Base-by-base conservation (phyloP, 2,329 filamentous ascomycete species). In the Ophiostoma quercus region DNA sequence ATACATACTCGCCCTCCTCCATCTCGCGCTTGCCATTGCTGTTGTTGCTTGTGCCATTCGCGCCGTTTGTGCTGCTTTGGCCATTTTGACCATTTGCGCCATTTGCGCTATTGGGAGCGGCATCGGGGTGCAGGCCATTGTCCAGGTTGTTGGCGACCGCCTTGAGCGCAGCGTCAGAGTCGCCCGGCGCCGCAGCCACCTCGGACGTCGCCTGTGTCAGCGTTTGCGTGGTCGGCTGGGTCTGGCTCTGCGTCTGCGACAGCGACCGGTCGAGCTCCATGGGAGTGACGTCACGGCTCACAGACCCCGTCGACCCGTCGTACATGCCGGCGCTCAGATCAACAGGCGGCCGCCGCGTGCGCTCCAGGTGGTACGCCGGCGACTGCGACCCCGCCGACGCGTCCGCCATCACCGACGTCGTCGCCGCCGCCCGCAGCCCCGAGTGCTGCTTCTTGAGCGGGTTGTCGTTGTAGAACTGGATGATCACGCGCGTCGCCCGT, bases 401-500 rank as follows among this genome's bases (percentile, higher is more conserved):
- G 32, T 29, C 51, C 2, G 67, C 67, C 29, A 51, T 43, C 25
- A 51, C 19, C 34, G 67, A 51, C 12, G 67, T 12, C 37, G 67
- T 51, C 6, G 43, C 67, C 11, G 67, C 67, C 1, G 47, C 51
- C n/a, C 67, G 41, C 43, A 51, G 25, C 19, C 47, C 67, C 3
- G 51, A 22, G 47, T 71, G 67, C 65, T 84, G 81, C 77, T 87
- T 87, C 73, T 82, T 81, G 70, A 88, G 80, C 66, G 87, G 87
- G 77, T 89, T 90, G 77, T 90, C 87, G 60, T 79, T 81, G 77
- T 88, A 90, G 75, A 89, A 89, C 72, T 86, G 87, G 47, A 88
- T 86, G 83, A 97, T 90, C 69, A 92, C 84, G 69, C 90, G 88
- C 74, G 94, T 91, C 3, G 92, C 92, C 74, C 85, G 85, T 60